A percentile compares a stretch with the other conserved stretches of the same genome.
Evolutionary conservation across 164 flowering plant species (phyloP).

Genomic region (Piper betle): DNA sequence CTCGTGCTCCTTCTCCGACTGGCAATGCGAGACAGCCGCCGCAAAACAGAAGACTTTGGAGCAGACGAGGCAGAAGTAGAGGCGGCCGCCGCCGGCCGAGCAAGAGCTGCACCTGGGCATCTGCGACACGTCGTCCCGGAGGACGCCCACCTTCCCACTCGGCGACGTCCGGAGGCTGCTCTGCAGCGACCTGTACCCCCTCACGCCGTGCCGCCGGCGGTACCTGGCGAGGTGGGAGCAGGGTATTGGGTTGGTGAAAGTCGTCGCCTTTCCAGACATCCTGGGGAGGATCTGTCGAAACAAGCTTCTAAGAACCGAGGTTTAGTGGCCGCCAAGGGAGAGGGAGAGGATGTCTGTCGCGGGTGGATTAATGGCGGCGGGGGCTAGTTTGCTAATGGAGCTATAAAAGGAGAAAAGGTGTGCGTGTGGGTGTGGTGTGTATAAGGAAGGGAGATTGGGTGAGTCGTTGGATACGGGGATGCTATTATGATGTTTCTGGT

Average conservation of each 20-base stretch:
- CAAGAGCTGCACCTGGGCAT: slow-evolving; percentile 60
- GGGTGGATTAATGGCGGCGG: background rate
- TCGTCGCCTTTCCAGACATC: slow-evolving; percentile 30
- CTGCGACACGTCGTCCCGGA: slow-evolving; percentile 12
- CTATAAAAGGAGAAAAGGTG: too few relatives aligned
- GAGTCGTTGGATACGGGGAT: too few relatives aligned
- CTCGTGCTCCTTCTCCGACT: slow-evolving; percentile 39
- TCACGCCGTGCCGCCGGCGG: slow-evolving; percentile 47
- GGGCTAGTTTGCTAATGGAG: too few relatives aligned
- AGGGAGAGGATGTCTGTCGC: background rate
- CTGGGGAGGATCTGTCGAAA: background rate
- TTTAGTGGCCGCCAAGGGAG: background rate
- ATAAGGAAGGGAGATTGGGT: too few relatives aligned
- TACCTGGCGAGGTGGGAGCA: slow-evolving; percentile 65
- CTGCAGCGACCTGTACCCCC: slow-evolving; percentile 38
- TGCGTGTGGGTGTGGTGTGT: too few relatives aligned
- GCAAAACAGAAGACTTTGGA: slow-evolving; percentile 43
- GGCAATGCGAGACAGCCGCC: slow-evolving; percentile 32
- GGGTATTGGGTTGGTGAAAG: slow-evolving; percentile 38
- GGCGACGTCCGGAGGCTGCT: slow-evolving; percentile 37
- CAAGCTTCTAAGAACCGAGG: too few relatives aligned
- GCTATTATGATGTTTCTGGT: background rate
- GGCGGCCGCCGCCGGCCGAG: slow-evolving; percentile 36
- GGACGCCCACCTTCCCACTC: slow-evolving; percentile 31
- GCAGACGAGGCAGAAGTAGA: slow-evolving; percentile 63